phyloP scores from a whole-genome alignment of 345 rosid genomes.

The Lumnitzera littorea region DNA sequence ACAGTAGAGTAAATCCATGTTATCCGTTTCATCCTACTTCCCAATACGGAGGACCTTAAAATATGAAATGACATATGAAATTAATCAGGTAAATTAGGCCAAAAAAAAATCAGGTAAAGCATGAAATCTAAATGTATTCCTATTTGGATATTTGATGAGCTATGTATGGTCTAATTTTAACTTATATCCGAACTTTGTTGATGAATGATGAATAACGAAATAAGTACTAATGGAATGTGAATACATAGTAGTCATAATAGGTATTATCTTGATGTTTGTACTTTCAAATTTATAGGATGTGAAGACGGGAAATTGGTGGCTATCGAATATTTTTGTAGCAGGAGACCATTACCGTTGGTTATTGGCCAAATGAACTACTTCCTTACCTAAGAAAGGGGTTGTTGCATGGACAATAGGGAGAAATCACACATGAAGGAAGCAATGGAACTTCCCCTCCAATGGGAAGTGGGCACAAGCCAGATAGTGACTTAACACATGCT shows the following conservation, averaged over 20 bases:
- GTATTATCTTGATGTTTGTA: too few relatives aligned
- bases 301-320: too few relatives aligned
- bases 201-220: too few relatives aligned
- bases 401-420: background rate
- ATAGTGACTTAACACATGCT: background rate
- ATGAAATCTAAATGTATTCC: background rate
- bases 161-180: too few relatives aligned
- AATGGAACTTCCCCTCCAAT: background rate
- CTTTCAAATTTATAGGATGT: too few relatives aligned
- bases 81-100: too few relatives aligned
- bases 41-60: background rate
- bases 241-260: too few relatives aligned
- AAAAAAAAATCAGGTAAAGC: constrained; percentile 1
- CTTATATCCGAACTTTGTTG: too few relatives aligned
- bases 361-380: background rate
- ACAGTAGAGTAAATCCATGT: background rate
- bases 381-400: background rate
- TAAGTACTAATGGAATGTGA: too few relatives aligned
- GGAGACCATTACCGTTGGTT: too few relatives aligned
- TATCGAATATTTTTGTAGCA: too few relatives aligned
- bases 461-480: constrained; percentile 3
- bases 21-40: background rate
- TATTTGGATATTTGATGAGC: too few relatives aligned
- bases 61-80: background rate
- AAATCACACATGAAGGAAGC: background rate